A percentile compares a stretch with the other conserved stretches of the same genome.
These are phyloP conservation scores for Trichoderma harzianum DNA, from an alignment of 2,329 filamentous ascomycete species.

Conservation along the genomic window DNA sequence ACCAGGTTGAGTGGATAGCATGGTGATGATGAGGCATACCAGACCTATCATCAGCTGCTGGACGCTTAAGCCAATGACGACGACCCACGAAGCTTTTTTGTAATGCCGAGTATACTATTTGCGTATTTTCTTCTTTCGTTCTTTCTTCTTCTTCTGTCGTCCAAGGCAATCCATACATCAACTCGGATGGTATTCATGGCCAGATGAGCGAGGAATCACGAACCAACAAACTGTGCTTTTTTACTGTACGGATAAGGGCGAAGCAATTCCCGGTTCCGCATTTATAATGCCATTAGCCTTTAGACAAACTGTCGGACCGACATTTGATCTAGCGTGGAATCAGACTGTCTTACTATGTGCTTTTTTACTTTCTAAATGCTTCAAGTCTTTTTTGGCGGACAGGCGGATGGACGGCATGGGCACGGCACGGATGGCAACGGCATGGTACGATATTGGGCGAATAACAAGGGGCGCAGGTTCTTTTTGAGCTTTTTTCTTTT, in stretches of 20 bases:
- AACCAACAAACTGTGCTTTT: background rate
- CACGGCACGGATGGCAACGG: background rate
- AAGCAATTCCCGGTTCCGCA: background rate
- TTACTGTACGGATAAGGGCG: background rate
- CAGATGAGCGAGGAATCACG: background rate
- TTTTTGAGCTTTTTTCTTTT: background rate
- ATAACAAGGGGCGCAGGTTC: conserved; percentile 2
- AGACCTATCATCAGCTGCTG: background rate
- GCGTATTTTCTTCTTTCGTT: background rate
- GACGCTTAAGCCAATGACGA: background rate
- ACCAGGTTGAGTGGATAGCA: background rate
- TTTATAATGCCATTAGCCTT: background rate
- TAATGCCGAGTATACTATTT: background rate
- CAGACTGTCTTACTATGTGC: conserved; percentile 8
- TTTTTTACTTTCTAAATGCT: conserved; percentile 16
- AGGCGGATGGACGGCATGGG: background rate
- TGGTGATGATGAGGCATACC: background rate
- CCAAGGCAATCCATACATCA: background rate
- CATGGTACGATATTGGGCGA: background rate
- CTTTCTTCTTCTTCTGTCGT: background rate
- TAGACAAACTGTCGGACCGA: background rate
- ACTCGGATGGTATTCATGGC: background rate
- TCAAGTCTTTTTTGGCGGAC: conserved; percentile 15
- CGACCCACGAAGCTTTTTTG: background rate
- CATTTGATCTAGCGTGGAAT: conserved; percentile 1